phyloP scores from a whole-genome alignment of 192 early-diverging fungal species.

The Tieghemiomyces parasiticus region DNA sequence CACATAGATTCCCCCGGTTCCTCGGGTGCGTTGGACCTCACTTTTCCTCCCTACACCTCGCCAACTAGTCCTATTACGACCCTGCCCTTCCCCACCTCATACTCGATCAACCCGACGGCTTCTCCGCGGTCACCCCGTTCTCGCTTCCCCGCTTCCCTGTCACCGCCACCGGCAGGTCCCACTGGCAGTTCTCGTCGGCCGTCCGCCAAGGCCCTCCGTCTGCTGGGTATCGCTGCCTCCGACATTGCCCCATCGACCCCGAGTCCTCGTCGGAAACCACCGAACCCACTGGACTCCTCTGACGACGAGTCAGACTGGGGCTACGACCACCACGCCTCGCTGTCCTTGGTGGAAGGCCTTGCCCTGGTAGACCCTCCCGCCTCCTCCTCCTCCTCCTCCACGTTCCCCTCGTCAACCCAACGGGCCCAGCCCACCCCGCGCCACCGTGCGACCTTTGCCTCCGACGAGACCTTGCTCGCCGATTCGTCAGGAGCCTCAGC shows the following conservation, averaged over 20 bases:
- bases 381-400: not conserved
- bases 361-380: slow-evolving; percentile 6
- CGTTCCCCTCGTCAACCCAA: slow-evolving; percentile 19
- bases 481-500: no score
- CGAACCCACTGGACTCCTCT: not conserved
- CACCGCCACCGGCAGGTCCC: not conserved
- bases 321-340: not conserved
- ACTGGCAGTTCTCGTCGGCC: not conserved
- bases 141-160: not conserved
- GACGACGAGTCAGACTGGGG: not conserved
- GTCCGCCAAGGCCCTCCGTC: slow-evolving; percentile 20
- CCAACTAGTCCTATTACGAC: no score
- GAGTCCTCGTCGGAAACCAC: not conserved
- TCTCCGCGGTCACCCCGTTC: no score
- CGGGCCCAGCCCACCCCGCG: slow-evolving; percentile 22
- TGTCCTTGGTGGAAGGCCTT: slow-evolving; percentile 14
- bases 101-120: no score
- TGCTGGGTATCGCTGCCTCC: slow-evolving; percentile 19
- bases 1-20: not conserved
- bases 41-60: no score
- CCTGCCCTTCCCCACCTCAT: no score
- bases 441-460: slow-evolving; percentile 16
- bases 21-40: not conserved
- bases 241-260: no score
- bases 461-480: no score